These are phyloP conservation scores for Neurospora crassa DNA, from an alignment of 2,329 filamentous ascomycete genomes.

Conservation along the genomic window DNA sequence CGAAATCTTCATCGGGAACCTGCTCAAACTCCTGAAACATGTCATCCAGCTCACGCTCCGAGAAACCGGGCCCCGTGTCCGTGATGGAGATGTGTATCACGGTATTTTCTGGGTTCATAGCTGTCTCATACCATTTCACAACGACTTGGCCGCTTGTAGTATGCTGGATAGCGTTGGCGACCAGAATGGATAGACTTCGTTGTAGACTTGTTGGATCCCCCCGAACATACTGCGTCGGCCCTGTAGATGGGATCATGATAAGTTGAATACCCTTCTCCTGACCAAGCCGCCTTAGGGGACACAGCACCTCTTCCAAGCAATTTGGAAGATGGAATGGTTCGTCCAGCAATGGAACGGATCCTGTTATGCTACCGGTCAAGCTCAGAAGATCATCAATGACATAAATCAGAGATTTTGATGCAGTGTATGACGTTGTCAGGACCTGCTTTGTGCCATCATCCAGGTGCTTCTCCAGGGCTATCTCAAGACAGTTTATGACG, in stretches of 20 bases:
- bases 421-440: constrained; percentile 72
- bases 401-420: constrained; percentile 85
- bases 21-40: constrained; percentile 51
- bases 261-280: constrained; percentile 68
- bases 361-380: constrained; percentile 61
- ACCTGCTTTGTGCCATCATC: constrained; percentile 82
- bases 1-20: constrained; percentile 29
- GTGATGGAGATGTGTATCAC: constrained; percentile 65
- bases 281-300: constrained; percentile 63
- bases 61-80: constrained; percentile 50
- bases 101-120: constrained; percentile 39
- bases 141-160: constrained; percentile 58
- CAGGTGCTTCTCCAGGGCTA: constrained; percentile 70
- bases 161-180: constrained; percentile 75
- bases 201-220: constrained; percentile 73
- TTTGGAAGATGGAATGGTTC: constrained; percentile 63
- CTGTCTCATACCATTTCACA: constrained; percentile 57
- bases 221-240: constrained; percentile 58
- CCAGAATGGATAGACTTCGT: constrained; percentile 72
- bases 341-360: constrained; percentile 66
- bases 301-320: constrained; percentile 65
- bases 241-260: constrained; percentile 53
- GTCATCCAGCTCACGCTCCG: constrained; percentile 38
- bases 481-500: constrained; percentile 90
- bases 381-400: constrained; percentile 89